Evolutionary conservation across 257 asterid species (phyloP), one percentile per base, ranked within the genome.

Genomic region (Penstemon davidsonii): DNA sequence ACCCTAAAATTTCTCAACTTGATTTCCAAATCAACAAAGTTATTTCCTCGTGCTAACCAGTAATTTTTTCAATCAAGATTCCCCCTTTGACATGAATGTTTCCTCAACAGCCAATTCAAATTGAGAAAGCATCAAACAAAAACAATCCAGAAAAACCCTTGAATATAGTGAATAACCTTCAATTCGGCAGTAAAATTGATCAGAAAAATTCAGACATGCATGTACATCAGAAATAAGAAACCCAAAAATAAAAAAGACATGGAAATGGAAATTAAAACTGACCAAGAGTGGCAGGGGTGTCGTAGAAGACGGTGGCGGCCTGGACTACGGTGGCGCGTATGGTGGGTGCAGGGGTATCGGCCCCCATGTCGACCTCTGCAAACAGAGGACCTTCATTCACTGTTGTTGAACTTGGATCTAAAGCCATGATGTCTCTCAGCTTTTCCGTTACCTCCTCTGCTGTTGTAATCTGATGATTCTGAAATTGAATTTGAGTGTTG

Each of bases 271-370:
- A 50, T 12, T 45, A 13, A 18, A 64, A 62, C 66, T 2, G 2
- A 92, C 98, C 97, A 38, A 93, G 94, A 72, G 99, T 93, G 41
- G 99, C 95, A 25, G 94, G 91, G 18, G 96, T 93, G 80, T 93
- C 99, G 64, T 88, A 87, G 83, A 93, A 93, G 71, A 93, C 75
- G 77, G 99, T 93, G 66, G 97, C 87, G 2, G 99, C 97, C 81
- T 93, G 99, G 59, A 93, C 96, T 7, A 90, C 96, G 58, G 96
- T 88, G 78, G 87, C 99, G 55, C 97, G 95, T 53, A 90, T 63
- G 67, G 88, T 73, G 67, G 82, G 62, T 45, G 92, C 50, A 54
- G 92, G 77, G 62, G 94, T 78, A 66, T 93, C 95, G 69, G 76
- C 81, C 9, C 83, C 90, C 98, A 90, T 91, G 36, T 89, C 92